Base-by-base conservation (phyloP, 176 grass and related monocot genomes). In the Aechmea fasciata region DNA sequence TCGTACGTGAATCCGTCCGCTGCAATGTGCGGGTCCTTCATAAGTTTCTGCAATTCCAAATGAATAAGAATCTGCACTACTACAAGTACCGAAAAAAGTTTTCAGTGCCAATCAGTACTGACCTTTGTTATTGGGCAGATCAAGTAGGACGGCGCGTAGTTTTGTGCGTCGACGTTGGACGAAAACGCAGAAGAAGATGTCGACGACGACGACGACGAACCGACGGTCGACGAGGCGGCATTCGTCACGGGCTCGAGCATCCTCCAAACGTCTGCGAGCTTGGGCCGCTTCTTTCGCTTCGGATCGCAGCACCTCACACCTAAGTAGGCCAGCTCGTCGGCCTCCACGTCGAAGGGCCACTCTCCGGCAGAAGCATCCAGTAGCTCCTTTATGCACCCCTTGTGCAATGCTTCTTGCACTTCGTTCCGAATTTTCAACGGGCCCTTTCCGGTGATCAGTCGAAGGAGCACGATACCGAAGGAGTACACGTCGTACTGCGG, bases 1-100 rank as follows among this genome's bases (percentile, higher is more conserved):
- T 90, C 87, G 19, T 86, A 90, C 33, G 83, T 83, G 77, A 90
- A 86, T 61, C 87, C 87, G 78, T 86, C 83, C 41, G 83, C 87
- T 41, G 80, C 83, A 28, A 86, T 75, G 24, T 86, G 75, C 70
- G 83, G 87, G 55, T 90, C 87, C 71, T 68, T 75, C 83, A 90
- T 86, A n/a, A 90, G 22, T 79, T 83, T 80, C 87, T 90, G 83
- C 74, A 81, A 71, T 33, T 11, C 26, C 77, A 14, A 74, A 67
- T 66, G 13, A 81, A 61, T 41, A 66, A 22, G 24, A 62, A 51
- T 13, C 52, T 49, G 20, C 33, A 41, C 7, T 41, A 41, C 33
- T 41, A 7, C 5, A 41, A 41, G 5, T 41, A 41, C 0, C n/a
- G n/a, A 0, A 41, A 41, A 41, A 41, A 41, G 33, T 41, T 41